Evolutionary conservation across 306 rosid species (phyloP).

Genomic region (Begonia peltatifolia): DNA sequence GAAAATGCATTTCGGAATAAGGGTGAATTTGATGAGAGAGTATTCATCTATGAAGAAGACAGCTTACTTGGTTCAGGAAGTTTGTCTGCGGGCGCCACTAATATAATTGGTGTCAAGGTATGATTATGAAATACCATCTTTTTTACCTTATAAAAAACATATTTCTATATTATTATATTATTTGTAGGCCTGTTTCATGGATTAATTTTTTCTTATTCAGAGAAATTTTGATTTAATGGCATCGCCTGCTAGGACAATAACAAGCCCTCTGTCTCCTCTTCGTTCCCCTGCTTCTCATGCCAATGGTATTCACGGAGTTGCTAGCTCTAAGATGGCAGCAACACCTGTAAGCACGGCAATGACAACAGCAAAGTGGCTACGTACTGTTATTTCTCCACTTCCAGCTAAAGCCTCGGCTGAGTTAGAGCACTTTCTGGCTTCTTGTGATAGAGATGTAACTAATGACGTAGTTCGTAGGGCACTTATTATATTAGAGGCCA

Average conservation of each 20-base stretch:
- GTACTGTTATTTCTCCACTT: conserved; percentile 80
- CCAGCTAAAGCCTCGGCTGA: conserved; percentile 72
- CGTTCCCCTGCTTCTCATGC: conserved; percentile 66
- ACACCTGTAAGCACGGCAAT: conserved; percentile 98
- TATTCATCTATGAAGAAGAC: conserved; percentile 74
- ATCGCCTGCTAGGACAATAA: conserved; percentile 66
- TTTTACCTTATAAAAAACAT: background rate
- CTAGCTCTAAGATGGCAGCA: conserved; percentile 53
- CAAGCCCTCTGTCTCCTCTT: conserved; percentile 80
- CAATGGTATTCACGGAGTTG: conserved; percentile 33
- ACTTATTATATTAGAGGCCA: conserved; percentile 79
- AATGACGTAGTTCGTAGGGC: conserved; percentile 79
- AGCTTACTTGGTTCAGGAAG: conserved; percentile 77
- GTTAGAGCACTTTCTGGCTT: conserved; percentile 63
- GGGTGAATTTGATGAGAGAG: conserved; percentile 83
- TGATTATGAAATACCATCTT: conserved; percentile 6
- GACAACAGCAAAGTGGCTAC: conserved; percentile 99
- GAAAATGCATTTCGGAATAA: conserved; percentile 44
- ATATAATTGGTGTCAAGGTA: conserved; percentile 67
- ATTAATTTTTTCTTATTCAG: conserved; percentile 15
- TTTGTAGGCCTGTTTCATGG: background rate
- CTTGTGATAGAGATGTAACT: conserved; percentile 79
- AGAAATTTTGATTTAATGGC: conserved; percentile 63
- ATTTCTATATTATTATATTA: too few relatives aligned
- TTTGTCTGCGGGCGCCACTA: conserved; percentile 52